These are phyloP conservation scores for Fusarium sp. DNA, from an alignment of 2,329 filamentous ascomycete species.

Conservation along the genomic window DNA sequence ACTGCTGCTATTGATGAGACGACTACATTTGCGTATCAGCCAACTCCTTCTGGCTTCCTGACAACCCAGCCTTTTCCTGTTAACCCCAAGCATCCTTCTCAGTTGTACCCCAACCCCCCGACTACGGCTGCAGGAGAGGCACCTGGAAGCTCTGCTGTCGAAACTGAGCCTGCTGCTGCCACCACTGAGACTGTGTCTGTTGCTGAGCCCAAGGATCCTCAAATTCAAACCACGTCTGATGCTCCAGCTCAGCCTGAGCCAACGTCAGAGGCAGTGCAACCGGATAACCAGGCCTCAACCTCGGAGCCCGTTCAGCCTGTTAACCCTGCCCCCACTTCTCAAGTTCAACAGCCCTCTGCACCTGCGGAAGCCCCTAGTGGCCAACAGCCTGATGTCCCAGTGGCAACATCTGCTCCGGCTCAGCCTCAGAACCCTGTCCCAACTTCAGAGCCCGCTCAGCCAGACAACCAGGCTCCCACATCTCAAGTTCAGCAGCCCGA, in stretches of 20 bases:
- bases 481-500: conserved; percentile 8
- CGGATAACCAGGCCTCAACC: conserved; percentile 9
- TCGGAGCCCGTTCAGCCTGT: conserved; percentile 32
- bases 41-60: conserved; percentile 20
- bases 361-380: conserved; percentile 19
- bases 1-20: conserved; percentile 15
- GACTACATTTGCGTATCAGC: conserved; percentile 16
- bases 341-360: conserved; percentile 20
- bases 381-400: conserved; percentile 20
- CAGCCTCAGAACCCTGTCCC: conserved; percentile 14
- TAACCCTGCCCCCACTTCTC: conserved; percentile 23
- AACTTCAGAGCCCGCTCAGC: conserved; percentile 10
- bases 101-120: conserved; percentile 13
- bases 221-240: conserved; percentile 17
- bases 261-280: conserved; percentile 31
- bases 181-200: conserved; percentile 41
- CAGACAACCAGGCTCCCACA: conserved; percentile 5
- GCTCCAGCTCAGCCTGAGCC: conserved; percentile 22
- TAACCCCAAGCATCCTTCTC: conserved; percentile 23
- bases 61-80: conserved; percentile 23
- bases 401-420: conserved; percentile 8
- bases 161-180: conserved; percentile 15
- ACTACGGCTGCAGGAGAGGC: conserved; percentile 4
- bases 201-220: conserved; percentile 32
- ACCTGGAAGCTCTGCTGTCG: conserved; percentile 12